Evolutionary conservation across 1,284 basidiomycete species (phyloP).

Genomic region (Cystobasidium slooffiae): DNA sequence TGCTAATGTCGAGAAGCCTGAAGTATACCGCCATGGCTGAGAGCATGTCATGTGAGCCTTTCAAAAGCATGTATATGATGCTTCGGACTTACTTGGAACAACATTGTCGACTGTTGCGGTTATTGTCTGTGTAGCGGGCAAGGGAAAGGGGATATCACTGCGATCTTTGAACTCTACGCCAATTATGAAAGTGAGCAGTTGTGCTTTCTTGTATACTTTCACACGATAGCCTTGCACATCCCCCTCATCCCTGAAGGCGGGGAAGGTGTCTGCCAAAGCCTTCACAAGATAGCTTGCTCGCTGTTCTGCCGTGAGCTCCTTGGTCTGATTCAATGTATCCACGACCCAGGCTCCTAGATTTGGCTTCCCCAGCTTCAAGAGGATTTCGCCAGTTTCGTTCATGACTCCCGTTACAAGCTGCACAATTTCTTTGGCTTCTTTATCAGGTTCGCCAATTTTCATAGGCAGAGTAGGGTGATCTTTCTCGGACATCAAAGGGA

Average conservation of each 20-base stretch:
- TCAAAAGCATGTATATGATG: constrained; percentile 60
- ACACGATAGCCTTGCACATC: constrained; percentile 67
- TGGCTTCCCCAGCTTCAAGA: constrained; percentile 67
- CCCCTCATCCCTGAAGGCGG: constrained; percentile 75
- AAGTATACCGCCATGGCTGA: constrained; percentile 27
- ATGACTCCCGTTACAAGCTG: constrained; percentile 68
- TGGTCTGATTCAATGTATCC: constrained; percentile 67
- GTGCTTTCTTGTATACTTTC: constrained; percentile 85
- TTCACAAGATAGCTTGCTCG: constrained; percentile 65
- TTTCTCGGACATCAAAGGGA: constrained; percentile 70
- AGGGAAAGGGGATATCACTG: constrained; percentile 55
- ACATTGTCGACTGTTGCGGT: constrained; percentile 86
- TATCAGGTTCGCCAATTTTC: constrained; percentile 73
- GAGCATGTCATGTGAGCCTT: constrained; percentile 51
- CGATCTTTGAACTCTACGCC: constrained; percentile 70
- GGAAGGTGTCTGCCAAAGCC: constrained; percentile 73
- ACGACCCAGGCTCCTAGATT: constrained; percentile 74
- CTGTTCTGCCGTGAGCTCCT: constrained; percentile 56
- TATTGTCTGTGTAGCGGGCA: constrained; percentile 65
- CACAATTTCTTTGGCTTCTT: constrained; percentile 72
- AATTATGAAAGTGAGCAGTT: constrained; percentile 72
- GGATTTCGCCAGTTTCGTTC: constrained; percentile 73
- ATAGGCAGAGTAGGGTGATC: constrained; percentile 71
- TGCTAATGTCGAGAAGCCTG: constrained; percentile 54
- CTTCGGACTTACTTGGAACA: constrained; percentile 64